Evolutionary conservation across 106 monocot genomes (phyloP).

Genomic region (Agapanthus africanus): DNA sequence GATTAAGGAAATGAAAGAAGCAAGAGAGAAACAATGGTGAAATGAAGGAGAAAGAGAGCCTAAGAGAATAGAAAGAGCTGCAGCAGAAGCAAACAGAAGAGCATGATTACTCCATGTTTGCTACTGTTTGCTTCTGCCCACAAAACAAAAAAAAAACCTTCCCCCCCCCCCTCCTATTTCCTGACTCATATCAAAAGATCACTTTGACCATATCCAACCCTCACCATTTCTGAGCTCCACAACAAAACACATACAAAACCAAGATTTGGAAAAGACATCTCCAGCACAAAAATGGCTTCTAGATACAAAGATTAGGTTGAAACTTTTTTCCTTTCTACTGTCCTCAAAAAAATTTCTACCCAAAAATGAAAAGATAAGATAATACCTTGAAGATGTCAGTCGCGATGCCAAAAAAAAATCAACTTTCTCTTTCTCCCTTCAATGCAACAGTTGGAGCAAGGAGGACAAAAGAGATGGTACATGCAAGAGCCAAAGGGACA

Average conservation of each 20-base stretch:
- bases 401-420: too few species aligned
- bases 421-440: constrained; percentile 18
- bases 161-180: too few species aligned
- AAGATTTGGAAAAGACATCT: neutral
- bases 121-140: neutral
- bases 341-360: too few species aligned
- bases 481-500: constrained; percentile 23
- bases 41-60: neutral
- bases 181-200: constrained; percentile 11
- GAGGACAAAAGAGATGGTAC: constrained; percentile 6
- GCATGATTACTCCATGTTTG: constrained; percentile 14
- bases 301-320: neutral
- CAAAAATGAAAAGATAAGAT: neutral
- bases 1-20: too few species aligned
- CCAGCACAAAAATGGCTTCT: neutral
- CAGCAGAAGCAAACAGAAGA: constrained; percentile 10
- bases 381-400: constrained; percentile 18
- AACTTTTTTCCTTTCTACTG: neutral
- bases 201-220: constrained; percentile 10
- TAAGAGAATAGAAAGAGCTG: neutral
- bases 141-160: too few species aligned
- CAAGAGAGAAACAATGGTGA: too few species aligned
- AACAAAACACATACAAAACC: constrained; percentile 5
- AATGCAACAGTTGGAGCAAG: neutral
- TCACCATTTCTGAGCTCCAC: neutral